Evolutionary conservation across 2,329 filamentous ascomycete species (phyloP).

Genomic region (Monosporascus ibericus): DNA sequence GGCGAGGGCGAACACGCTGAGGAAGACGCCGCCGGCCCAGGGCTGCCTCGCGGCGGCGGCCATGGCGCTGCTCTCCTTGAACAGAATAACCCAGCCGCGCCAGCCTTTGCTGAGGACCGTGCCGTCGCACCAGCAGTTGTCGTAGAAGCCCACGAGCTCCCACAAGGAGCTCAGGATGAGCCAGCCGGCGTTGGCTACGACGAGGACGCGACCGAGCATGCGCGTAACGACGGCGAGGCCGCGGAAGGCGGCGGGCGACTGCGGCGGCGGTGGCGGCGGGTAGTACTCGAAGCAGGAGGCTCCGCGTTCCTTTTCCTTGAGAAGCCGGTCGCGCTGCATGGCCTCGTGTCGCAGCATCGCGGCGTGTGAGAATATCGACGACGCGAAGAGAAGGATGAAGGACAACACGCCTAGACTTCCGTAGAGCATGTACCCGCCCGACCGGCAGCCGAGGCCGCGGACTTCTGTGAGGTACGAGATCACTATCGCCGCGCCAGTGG

Average conservation of each 20-base stretch:
- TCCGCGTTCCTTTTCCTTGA: background rate
- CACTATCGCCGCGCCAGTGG: constrained; percentile 8
- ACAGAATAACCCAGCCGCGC: constrained; percentile 11
- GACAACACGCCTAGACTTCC: constrained; percentile 3
- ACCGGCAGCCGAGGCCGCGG: constrained; percentile 12
- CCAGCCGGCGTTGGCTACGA: constrained; percentile 9
- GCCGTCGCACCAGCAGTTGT: constrained; percentile 16
- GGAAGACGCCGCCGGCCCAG: constrained; percentile 8
- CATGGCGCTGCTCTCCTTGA: constrained; percentile 6
- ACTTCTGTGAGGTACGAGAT: constrained; percentile 12
- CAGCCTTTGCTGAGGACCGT: constrained; percentile 5
- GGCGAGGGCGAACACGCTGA: constrained; percentile 4
- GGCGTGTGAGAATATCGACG: constrained; percentile 10
- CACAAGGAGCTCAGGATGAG: constrained; percentile 11
- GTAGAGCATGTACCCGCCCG: constrained; percentile 13
- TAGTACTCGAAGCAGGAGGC: too few relatives aligned
- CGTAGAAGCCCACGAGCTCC: constrained; percentile 16
- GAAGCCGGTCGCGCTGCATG: background rate
- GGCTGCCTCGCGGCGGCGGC: background rate
- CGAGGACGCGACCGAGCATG: constrained; percentile 6
- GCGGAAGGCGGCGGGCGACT: constrained; percentile 2
- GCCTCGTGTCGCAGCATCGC: constrained; percentile 9
- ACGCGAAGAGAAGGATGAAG: constrained; percentile 10
- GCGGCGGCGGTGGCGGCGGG: background rate
- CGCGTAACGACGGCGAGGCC: constrained; percentile 7